Conservation (phyloP, 805 yeast species). For the Kuraishia borneana region DNA sequence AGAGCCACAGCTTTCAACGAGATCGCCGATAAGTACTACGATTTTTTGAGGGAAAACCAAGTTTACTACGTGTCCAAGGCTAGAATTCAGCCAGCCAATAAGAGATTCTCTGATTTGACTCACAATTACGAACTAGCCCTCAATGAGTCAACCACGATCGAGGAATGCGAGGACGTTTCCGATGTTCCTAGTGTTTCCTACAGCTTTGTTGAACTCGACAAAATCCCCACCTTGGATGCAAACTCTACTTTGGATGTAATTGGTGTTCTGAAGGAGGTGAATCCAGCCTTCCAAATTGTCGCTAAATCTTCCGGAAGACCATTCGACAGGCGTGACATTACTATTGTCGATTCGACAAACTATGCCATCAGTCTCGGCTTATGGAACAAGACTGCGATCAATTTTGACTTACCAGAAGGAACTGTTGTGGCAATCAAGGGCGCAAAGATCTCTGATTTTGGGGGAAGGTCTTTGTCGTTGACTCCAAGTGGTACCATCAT, state of each 20-base stretch:
- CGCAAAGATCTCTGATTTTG: conserved; percentile 78
- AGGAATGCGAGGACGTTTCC: conserved; percentile 44
- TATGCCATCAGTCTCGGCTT: conserved; percentile 69
- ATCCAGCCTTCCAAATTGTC: conserved; percentile 65
- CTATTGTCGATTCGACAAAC: conserved; percentile 76
- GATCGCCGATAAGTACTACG: conserved; percentile 68
- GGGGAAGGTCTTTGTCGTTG: conserved; percentile 75
- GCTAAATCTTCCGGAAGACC: conserved; percentile 85
- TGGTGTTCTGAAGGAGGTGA: conserved; percentile 74
- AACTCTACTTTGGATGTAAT: conserved; percentile 75
- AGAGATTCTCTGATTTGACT: conserved; percentile 70
- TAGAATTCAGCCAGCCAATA: conserved; percentile 72
- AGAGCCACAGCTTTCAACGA: conserved; percentile 92
- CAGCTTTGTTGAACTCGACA: conserved; percentile 60
- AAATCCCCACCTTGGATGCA: conserved; percentile 55
- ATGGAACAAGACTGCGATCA: conserved; percentile 84
- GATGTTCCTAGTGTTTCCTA: conserved; percentile 74
- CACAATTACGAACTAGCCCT: conserved; percentile 84
- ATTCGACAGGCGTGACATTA: conserved; percentile 83
- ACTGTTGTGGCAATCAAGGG: conserved; percentile 90
- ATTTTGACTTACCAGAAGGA: conserved; percentile 62
- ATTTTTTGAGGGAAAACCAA: conserved; percentile 74
- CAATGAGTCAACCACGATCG: conserved; percentile 69
- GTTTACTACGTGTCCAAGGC: conserved; percentile 80
- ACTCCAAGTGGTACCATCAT: conserved; percentile 67